A percentile compares a stretch with the other conserved stretches of the same genome.
Conservation (phyloP, 225 moss, liverwort and hornwort species). For the Rhytidiadelphus loreus region DNA sequence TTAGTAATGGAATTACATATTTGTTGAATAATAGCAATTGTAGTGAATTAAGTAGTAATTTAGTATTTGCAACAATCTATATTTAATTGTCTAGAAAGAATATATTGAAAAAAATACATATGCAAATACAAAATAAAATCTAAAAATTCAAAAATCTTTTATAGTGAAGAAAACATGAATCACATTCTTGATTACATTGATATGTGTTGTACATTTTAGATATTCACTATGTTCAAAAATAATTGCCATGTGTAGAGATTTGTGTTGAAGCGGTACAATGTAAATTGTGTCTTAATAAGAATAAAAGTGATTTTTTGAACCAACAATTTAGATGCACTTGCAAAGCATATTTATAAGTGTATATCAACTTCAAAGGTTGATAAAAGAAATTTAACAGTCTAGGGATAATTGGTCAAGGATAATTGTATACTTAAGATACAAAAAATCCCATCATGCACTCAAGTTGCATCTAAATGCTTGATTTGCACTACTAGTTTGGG, state of each 20-base stretch:
- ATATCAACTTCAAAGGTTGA: background rate
- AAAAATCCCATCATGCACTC: background rate
- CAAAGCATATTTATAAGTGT: background rate
- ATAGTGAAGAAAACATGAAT: background rate
- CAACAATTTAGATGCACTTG: background rate
- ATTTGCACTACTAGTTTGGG: background rate
- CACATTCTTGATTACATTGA: background rate
- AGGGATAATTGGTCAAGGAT: accelerated
- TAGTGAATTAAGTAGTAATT: background rate
- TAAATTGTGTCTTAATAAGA: background rate
- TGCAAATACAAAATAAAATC: background rate
- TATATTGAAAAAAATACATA: background rate
- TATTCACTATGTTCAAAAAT: background rate
- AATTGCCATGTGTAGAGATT: background rate
- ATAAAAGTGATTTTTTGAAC: background rate
- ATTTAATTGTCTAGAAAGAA: background rate
- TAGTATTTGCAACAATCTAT: background rate
- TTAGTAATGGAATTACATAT: background rate
- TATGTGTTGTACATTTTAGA: background rate
- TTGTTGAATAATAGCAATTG: background rate
- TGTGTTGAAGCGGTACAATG: background rate
- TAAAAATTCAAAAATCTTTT: too few relatives aligned
- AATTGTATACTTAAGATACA: background rate
- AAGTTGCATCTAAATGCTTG: background rate
- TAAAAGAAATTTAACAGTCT: background rate